Base-by-base conservation (phyloP, 228 moss, liverwort and hornwort species). In the Sphagnum fallax region DNA sequence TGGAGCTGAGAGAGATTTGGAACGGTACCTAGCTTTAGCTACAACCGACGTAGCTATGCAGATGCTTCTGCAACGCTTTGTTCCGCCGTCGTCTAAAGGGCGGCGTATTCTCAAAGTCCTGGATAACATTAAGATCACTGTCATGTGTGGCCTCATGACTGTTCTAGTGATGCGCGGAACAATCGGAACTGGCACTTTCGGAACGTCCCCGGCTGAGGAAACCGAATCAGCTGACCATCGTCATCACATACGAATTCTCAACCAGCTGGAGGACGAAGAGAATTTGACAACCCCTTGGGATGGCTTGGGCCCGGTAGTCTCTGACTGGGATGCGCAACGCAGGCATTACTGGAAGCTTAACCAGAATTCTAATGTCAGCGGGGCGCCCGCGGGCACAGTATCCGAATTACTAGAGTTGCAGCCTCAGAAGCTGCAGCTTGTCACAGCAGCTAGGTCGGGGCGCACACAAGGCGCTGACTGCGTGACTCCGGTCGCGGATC, bases 91-190 rank as follows among this genome's bases (percentile, higher is more conserved):
- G 11, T 62, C 77, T 51, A 81, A 81, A 68, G 81, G 74, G 6
- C 55, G 77, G 11, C 77, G 77, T 53, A 52, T 81, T 2, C 77
- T 74, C 48, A 77, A 77, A 49, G 65, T 57, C 12, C 67, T 76
- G 6, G 71, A 77, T 4, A 69, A 74, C 0, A 74, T 74, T 61
- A 81, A 77, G 59, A 74, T 81, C 65, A 81, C 81, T 13, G 71
- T 81, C 15, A 58, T 77, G 50, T 81, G 81, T 64, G 81, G 81
- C 10, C 52, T 81, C 4, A 81, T 81, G 77, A 81, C 81, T 12
- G 68, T 81, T 8, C 16, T 81, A 4, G 52, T 81, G 13, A 63
- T 81, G 53, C 77, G 77, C 11, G 81, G 77, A 51, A 74, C 81
- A 4, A 81, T 81, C 8, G 77, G 81, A 10, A 77, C 77, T 51